Base-by-base conservation (phyloP, 148 eudicot species). In the Beta vulgaris region DNA sequence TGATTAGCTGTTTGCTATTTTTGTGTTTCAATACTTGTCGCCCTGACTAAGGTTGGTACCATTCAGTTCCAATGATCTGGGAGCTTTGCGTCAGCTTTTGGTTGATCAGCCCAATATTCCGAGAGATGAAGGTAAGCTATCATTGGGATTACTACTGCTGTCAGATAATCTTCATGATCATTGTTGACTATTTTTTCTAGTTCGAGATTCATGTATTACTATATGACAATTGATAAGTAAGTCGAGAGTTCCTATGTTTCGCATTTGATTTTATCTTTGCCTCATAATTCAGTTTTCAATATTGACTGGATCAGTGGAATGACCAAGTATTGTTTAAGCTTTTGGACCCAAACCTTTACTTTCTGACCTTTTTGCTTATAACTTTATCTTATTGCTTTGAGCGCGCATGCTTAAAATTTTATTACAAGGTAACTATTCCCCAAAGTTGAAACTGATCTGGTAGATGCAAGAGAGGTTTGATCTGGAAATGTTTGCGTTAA, bases 61-160 rank as follows among this genome's bases (percentile, higher is more conserved):
- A 65, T 82, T 76, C 87, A 86, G 95, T 76, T 83, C 76, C 43
- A 75, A 62, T 66, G 90, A 90, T 82, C 68, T 91, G 86, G 91
- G 83, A 73, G 90, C 89, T 36, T 85, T 93, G 67, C 86, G 80
- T 75, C 89, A 88, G 81, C 90, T 93, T 36, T 80, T 93, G 83
- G 85, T 90, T 83, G 97, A 93, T 83, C 88, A 93, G 81, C 97
- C 98, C 39, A 90, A 90, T 78, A 90, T 93, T 40, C 85, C 88
- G 15, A 84, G 55, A 74, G 93, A 93, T 34, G 95, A 93, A 86
- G 93, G 98, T 91, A 81, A 32, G 60, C 57, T 64, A 31, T 73
- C 31, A 28, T 58, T 31, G 58, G 29, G 12, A 12, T 72, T 40
- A 59, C 2, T 31, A 10, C 42, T 39, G n/a, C 21, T 18, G 23